Evolutionary conservation across 208 protist genomes (phyloP).

Genomic region (Trypanosoma theileri): DNA sequence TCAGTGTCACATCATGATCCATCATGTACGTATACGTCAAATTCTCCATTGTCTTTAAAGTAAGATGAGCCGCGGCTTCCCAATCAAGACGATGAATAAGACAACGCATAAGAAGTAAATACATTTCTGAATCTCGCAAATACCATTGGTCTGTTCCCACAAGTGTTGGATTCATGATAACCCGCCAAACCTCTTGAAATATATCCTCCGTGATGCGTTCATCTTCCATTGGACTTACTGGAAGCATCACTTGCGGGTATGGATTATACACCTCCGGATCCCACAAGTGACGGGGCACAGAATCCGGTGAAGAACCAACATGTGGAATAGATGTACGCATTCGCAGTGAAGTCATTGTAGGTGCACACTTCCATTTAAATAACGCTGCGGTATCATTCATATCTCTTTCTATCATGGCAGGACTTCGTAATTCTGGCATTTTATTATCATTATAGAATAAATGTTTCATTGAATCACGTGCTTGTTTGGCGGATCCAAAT

Average conservation of each 20-base stretch:
- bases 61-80: constrained; percentile 83
- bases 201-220: constrained; percentile 50
- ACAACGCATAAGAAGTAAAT: constrained; percentile 70
- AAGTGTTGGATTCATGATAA: constrained; percentile 61
- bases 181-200: constrained; percentile 77
- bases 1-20: constrained; percentile 77
- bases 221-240: constrained; percentile 32
- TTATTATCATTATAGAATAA: constrained; percentile 83
- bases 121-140: constrained; percentile 83
- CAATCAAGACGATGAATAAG: constrained; percentile 85
- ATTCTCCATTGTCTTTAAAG: constrained; percentile 65
- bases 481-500: constrained; percentile 80
- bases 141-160: constrained; percentile 77
- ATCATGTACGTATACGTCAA: constrained; percentile 82
- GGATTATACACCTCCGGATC: constrained; percentile 81
- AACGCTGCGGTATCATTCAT: constrained; percentile 59
- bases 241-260: constrained; percentile 66
- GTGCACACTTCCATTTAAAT: constrained; percentile 30
- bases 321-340: constrained; percentile 72
- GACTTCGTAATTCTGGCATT: constrained; percentile 63
- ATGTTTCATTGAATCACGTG: constrained; percentile 84
- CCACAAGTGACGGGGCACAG: constrained; percentile 71
- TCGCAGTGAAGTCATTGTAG: constrained; percentile 28
- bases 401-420: constrained; percentile 66
- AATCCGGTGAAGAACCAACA: constrained; percentile 42